Conservation (phyloP, 768 basidiomycete species). For the Termitomyces sp. region DNA sequence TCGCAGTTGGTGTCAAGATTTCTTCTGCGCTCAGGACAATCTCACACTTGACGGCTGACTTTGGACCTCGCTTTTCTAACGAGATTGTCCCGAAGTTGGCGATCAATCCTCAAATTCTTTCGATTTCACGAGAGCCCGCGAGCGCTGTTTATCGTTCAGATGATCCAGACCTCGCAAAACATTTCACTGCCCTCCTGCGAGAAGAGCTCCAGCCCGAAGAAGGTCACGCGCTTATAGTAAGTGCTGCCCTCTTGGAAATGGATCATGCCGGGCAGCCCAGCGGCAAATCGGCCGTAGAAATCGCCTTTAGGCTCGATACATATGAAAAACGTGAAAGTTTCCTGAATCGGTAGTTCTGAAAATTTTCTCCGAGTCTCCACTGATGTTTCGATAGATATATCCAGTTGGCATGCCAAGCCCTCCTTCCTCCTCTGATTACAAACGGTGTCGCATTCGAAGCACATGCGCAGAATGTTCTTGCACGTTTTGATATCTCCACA, state of each 20-base stretch:
- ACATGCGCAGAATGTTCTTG: conserved; percentile 52
- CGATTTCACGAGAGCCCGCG: conserved; percentile 41
- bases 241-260: conserved; percentile 47
- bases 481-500: conserved; percentile 37
- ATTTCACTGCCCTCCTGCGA: conserved; percentile 45
- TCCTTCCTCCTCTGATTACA: conserved; percentile 44
- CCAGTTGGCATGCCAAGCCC: conserved; percentile 41
- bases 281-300: conserved; percentile 41
- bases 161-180: conserved; percentile 43
- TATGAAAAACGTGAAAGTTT: conserved; percentile 39
- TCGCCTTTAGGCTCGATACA: conserved; percentile 39
- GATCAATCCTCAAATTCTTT: conserved; percentile 34
- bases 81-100: conserved; percentile 44
- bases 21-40: conserved; percentile 54
- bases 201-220: conserved; percentile 31
- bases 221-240: conserved; percentile 41
- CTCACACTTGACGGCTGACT: conserved; percentile 51
- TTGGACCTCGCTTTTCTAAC: conserved; percentile 49
- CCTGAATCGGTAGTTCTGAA: conserved; percentile 34
- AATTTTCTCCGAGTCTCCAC: not conserved
- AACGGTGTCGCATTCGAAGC: conserved; percentile 60
- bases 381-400: conserved; percentile 33
- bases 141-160: conserved; percentile 38
- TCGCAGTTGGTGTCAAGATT: conserved; percentile 51
- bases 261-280: conserved; percentile 36